Conservation (phyloP, 352 stramenopile species). For the Pythium utonaiense region DNA sequence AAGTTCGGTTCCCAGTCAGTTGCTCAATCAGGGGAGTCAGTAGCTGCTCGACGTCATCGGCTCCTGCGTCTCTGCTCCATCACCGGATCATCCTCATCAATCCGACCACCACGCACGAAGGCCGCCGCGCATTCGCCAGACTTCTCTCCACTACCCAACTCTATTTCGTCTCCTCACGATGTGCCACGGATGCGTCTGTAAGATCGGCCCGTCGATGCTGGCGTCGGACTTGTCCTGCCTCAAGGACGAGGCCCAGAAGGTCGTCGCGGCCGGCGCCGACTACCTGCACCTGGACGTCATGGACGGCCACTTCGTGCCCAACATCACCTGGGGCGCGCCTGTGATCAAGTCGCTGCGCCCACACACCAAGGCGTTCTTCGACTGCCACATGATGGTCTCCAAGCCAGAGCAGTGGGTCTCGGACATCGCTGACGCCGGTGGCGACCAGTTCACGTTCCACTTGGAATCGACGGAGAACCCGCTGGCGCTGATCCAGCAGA, state of each 20-base stretch:
- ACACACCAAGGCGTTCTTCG: slow-evolving; percentile 91
- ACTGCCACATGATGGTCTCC: slow-evolving; percentile 98
- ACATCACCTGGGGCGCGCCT: slow-evolving; percentile 95
- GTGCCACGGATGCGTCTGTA: slow-evolving; percentile 77
- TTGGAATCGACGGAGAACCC: slow-evolving; percentile 82
- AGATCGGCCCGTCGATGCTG: slow-evolving; percentile 93
- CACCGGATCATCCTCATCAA: too few species aligned
- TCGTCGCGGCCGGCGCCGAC: slow-evolving; percentile 90
- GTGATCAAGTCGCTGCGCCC: slow-evolving; percentile 92
- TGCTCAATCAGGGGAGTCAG: too few species aligned
- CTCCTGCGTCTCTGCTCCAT: too few species aligned
- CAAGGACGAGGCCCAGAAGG: slow-evolving; percentile 87
- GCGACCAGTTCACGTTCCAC: slow-evolving; percentile 97
- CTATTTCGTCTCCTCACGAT: slow-evolving; percentile 30
- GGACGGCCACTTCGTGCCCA: slow-evolving; percentile 98
- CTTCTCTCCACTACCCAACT: slow-evolving; percentile 1
- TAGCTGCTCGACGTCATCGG: too few species aligned
- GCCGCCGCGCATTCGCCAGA: not conserved
- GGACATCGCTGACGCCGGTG: slow-evolving; percentile 93
- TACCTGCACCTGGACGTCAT: slow-evolving; percentile 98
- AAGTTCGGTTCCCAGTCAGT: too few species aligned
- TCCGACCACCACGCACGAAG: too few species aligned
- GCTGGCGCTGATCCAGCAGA: slow-evolving; percentile 79
- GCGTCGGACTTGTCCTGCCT: slow-evolving; percentile 93
- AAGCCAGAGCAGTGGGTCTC: slow-evolving; percentile 95